Evolutionary conservation across 1,284 basidiomycete species (phyloP).

Genomic region (Rhodotorula mucilaginosa): DNA sequence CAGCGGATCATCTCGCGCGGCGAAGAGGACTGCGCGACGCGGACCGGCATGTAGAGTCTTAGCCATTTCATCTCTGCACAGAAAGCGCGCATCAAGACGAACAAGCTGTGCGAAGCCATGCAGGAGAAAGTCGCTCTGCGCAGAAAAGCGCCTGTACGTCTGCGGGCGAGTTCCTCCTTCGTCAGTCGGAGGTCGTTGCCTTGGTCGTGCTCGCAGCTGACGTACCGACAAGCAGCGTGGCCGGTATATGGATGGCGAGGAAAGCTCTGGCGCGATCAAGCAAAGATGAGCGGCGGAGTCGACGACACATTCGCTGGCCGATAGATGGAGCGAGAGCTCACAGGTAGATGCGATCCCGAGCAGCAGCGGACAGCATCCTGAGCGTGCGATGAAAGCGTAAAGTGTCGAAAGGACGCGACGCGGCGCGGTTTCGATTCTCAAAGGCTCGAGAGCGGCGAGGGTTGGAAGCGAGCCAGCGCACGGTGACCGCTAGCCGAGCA

Average conservation of each 20-base stretch:
- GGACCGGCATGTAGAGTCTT: conserved; percentile 48
- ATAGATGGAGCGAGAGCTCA: not conserved
- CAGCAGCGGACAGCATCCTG: conserved; percentile 8
- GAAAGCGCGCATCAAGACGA: not conserved
- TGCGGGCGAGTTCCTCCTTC: not conserved
- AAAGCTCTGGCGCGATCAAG: conserved; percentile 21
- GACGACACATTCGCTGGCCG: conserved; percentile 40
- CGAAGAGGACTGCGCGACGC: conserved; percentile 20
- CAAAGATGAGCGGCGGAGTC: not conserved
- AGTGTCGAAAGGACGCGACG: not conserved
- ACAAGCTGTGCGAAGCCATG: conserved; percentile 27
- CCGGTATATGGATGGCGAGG: conserved; percentile 59
- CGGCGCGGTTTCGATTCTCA: not conserved
- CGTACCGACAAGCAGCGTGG: conserved; percentile 57
- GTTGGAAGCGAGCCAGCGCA: not conserved
- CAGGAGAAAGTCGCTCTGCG: conserved; percentile 48
- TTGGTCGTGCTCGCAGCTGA: not conserved
- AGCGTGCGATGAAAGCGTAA: not conserved
- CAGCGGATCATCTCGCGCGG: conserved; percentile 59
- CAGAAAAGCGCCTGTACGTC: conserved; percentile 72
- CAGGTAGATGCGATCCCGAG: conserved; percentile 33
- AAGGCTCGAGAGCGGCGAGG: not conserved
- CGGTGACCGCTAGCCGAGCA: too few species aligned
- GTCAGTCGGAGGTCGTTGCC: not conserved
- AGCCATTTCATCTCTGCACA: conserved; percentile 50